Evolutionary conservation across 768 basidiomycete species (phyloP).

Genomic region (Suillus ampliporus): DNA sequence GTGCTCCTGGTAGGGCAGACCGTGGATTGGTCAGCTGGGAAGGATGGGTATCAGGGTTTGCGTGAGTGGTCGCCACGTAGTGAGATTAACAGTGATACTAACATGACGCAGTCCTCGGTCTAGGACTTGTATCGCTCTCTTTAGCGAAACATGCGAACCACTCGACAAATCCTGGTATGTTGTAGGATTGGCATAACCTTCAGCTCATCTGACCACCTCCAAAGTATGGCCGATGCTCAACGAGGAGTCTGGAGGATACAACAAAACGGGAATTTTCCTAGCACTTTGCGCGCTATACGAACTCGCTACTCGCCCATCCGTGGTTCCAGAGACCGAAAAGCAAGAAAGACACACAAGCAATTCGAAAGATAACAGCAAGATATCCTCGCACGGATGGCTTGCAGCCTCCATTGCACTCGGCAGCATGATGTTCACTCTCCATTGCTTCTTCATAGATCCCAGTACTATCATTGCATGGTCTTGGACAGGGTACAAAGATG

Average conservation of each 20-base stretch:
- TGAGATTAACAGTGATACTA: neutral
- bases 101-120: constrained; percentile 55
- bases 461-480: constrained; percentile 86
- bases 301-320: constrained; percentile 49
- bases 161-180: constrained; percentile 77
- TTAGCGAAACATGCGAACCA: constrained; percentile 79
- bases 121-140: constrained; percentile 70
- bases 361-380: neutral
- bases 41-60: constrained; percentile 52
- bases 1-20: constrained; percentile 54
- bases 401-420: constrained; percentile 62
- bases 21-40: constrained; percentile 56
- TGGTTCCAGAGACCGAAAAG: constrained; percentile 19
- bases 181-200: neutral
- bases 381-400: constrained; percentile 37
- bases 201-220: constrained; percentile 12
- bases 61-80: constrained; percentile 40
- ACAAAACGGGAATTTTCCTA: constrained; percentile 65
- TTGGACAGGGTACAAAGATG: constrained; percentile 84
- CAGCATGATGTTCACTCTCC: constrained; percentile 70
- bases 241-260: constrained; percentile 68
- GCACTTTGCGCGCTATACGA: constrained; percentile 65
- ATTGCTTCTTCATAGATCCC: constrained; percentile 75
- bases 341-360: constrained; percentile 4
- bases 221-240: constrained; percentile 83